Evolutionary conservation across 129 eudicot genomes (phyloP).

Genomic region (Sambucus nigra): DNA sequence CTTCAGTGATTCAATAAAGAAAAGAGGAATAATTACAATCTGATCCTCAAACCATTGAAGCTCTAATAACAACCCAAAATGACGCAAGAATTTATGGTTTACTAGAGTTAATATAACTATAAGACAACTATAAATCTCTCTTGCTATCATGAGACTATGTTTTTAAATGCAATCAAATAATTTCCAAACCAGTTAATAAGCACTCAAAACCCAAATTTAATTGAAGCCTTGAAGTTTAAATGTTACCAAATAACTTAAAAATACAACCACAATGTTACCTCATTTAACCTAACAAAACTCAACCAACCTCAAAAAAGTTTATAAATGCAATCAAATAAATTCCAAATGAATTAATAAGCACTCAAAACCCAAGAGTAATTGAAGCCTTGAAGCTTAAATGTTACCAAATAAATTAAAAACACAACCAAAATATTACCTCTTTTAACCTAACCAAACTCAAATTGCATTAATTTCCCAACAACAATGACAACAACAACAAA

Average conservation of each 20-base stretch:
- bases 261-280: background rate
- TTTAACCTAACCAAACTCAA: background rate
- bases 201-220: too few species aligned
- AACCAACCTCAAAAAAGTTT: background rate
- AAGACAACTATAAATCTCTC: too few species aligned
- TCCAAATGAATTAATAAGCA: background rate
- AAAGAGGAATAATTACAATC: too few species aligned
- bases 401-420: background rate
- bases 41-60: too few species aligned
- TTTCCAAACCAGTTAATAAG: too few species aligned
- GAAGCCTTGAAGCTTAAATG: background rate
- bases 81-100: too few species aligned
- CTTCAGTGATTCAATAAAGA: too few species aligned
- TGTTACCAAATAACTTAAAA: too few species aligned
- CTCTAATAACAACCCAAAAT: too few species aligned
- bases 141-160: background rate
- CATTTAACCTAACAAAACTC: background rate
- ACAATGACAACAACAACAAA: background rate
- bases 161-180: background rate
- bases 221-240: too few species aligned
- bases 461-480: background rate
- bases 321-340: background rate
- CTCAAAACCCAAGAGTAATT: background rate
- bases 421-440: background rate
- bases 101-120: too few species aligned